Conservation (phyloP, 2,329 filamentous ascomycete genomes). For the Colletotrichum theobromicola region DNA sequence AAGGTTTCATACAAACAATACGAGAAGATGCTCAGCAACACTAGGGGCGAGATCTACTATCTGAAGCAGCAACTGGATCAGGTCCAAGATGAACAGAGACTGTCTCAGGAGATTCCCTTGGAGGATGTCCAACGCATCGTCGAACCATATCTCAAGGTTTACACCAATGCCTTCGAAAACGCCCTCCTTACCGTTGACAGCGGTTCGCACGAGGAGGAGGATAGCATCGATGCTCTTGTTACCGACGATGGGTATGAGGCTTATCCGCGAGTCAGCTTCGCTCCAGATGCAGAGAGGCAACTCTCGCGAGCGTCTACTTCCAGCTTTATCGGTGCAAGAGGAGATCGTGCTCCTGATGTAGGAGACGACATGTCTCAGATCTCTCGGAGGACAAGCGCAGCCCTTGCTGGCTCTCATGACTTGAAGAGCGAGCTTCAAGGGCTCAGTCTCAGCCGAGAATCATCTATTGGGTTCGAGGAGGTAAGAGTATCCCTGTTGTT, state of each 20-base stretch:
- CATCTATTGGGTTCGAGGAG: background rate
- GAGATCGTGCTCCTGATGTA: background rate
- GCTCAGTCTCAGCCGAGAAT: background rate
- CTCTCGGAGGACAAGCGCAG: background rate
- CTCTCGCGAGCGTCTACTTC: background rate
- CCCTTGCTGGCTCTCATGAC: background rate
- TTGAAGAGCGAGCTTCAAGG: background rate
- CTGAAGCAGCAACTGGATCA: background rate
- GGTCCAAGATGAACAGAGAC: background rate
- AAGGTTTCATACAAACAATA: background rate
- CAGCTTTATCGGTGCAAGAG: background rate
- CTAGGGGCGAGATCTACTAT: background rate
- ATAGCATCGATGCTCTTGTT: background rate
- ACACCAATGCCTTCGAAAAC: background rate
- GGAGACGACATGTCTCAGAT: background rate
- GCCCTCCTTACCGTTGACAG: background rate
- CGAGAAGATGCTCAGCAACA: conserved; percentile 5
- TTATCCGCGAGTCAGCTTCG: background rate
- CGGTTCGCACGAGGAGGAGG: background rate
- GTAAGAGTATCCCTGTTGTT: background rate
- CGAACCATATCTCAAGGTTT: background rate
- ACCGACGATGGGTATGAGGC: background rate
- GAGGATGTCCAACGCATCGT: background rate
- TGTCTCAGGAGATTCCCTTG: background rate
- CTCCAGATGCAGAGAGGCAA: background rate